These are phyloP conservation scores for Prunus salicina DNA, from an alignment of 306 rosid genomes.

Conservation along the genomic window DNA sequence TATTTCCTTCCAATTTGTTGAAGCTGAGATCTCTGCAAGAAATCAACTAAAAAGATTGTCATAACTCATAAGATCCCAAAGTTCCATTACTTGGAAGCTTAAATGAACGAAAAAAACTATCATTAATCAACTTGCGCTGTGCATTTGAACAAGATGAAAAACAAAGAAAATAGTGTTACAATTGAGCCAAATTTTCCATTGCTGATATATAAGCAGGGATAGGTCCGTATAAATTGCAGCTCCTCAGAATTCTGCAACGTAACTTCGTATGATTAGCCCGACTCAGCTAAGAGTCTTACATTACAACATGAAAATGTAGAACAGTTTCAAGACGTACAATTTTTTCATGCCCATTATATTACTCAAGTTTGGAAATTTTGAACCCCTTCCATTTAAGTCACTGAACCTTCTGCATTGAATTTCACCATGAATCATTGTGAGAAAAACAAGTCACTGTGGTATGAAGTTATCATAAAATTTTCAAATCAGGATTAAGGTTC, in stretches of 20 bases:
- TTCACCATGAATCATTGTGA: neutral
- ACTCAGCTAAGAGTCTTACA: neutral
- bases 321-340: slow-evolving; percentile 17
- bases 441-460: too few relatives aligned
- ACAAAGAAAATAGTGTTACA: neutral
- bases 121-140: neutral
- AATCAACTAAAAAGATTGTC: neutral
- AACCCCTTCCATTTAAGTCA: slow-evolving; percentile 18
- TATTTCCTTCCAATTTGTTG: slow-evolving; percentile 17
- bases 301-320: neutral
- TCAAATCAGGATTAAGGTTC: too few relatives aligned
- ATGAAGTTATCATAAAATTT: neutral
- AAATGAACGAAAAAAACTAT: neutral
- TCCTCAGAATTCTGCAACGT: slow-evolving; percentile 23
- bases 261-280: neutral
- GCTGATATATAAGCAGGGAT: slow-evolving; percentile 1
- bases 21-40: slow-evolving; percentile 29
- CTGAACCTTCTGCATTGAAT: slow-evolving; percentile 25
- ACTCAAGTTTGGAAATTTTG: slow-evolving; percentile 10
- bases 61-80: neutral
- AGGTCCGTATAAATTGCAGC: slow-evolving; percentile 17
- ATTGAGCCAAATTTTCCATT: neutral
- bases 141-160: neutral
- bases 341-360: neutral
- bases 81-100: neutral